Evolutionary conservation across 2,329 filamentous ascomycete genomes (phyloP), one percentile per base, ranked within the genome.

Genomic region (Colletotrichum salicis): DNA sequence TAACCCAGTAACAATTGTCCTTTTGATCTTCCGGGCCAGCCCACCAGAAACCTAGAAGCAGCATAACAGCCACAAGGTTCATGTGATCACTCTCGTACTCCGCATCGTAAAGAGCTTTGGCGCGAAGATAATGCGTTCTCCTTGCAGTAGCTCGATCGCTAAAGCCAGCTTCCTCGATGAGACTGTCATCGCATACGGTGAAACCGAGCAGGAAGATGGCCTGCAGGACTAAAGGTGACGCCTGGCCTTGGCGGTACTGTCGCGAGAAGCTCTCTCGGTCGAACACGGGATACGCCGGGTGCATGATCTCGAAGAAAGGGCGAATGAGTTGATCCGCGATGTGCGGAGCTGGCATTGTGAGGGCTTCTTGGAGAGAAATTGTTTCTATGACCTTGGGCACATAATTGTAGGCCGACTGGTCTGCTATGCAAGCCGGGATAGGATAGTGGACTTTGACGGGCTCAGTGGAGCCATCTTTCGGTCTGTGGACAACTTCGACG

Each of bases 11-110:
- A n/a, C 70, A 73, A 5, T 45, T 45, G 24, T 73, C 70, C 33
- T 70, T 73, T 29, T 70, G 66, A 13, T 72, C 70, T 8, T 70
- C 60, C 3, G 45, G 35, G 2, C 65, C 54, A 12, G 27, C 31
- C 70, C 70, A 72, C 65, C 55, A 72, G 24, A 72, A 72, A 12
- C 59, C 66, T 5, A 72, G 61, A n/a, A 72, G 55, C 19, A 69
- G 31, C 15, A 70, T 37, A 7, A 55, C 61, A 15, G 59, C 70
- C 1, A 63, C 48, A 27, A 72, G 19, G 6, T 60, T 64, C 15
- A 64, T 56, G 29, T 24, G 5, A 13, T 70, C 66, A n/a, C 29
- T 22, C 8, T 70, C 70, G 24, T 73, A 62, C 4, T 73, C 67
- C 5, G 70, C 57, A 54, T 73, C 70, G 13, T 73, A 73, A 5